Percentiles rank a stretch among this genome's conserved stretches.
Evolutionary conservation across 352 stramenopile species (phyloP).

Genomic region (Globisporangium iwayamae): DNA sequence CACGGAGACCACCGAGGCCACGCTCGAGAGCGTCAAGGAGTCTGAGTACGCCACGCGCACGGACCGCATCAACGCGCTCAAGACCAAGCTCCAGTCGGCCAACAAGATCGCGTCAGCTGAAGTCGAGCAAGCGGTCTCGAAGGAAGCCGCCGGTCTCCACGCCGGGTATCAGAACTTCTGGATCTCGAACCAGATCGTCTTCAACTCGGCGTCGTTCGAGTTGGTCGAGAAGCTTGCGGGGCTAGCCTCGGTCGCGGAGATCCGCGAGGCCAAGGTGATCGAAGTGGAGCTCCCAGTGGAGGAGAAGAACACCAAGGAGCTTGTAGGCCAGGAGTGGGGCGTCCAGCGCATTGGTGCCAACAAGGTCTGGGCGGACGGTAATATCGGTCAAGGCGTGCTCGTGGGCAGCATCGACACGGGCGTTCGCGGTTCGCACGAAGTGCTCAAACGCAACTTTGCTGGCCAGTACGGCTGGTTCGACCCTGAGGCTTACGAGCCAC

Average conservation of each 20-base stretch:
- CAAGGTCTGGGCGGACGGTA: constrained; percentile 8
- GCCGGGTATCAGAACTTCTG: constrained; percentile 1
- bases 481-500: neutral
- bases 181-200: neutral
- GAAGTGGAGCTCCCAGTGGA: no score
- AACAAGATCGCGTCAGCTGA: neutral
- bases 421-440: constrained; percentile 11
- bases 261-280: constrained; percentile 5
- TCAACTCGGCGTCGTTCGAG: neutral
- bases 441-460: constrained; percentile 13
- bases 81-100: neutral
- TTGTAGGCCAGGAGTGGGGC: constrained; percentile 1
- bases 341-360: constrained; percentile 14
- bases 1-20: neutral
- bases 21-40: neutral
- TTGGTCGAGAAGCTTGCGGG: no score
- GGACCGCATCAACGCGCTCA: neutral
- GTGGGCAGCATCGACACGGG: constrained; percentile 11
- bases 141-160: neutral
- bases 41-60: neutral
- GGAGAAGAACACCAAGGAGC: no score
- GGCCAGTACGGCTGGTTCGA: constrained; percentile 16
- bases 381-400: constrained; percentile 12
- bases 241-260: neutral
- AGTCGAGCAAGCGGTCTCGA: neutral